phyloP scores from a whole-genome alignment of 257 asterid genomes.

The Solanum virginianum region DNA sequence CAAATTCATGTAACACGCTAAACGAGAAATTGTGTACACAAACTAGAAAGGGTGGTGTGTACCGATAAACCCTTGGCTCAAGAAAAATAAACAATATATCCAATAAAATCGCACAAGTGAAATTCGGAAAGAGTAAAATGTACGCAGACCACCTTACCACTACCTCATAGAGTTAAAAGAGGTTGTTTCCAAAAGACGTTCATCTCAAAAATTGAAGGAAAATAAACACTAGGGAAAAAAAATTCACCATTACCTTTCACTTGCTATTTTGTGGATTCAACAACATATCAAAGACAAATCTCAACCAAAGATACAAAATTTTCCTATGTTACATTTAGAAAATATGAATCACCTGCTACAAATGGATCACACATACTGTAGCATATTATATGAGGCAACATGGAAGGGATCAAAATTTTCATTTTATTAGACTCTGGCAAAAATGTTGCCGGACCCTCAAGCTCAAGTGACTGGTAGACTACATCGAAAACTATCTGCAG shows the following conservation, averaged over 20 bases:
- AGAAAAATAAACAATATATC: neutral
- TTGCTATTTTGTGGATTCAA: neutral
- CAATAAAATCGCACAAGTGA: too few species aligned
- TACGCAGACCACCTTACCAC: too few species aligned
- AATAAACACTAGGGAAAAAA: neutral
- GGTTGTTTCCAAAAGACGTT: too few species aligned
- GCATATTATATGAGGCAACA: neutral
- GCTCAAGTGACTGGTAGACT: neutral
- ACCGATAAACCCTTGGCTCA: neutral
- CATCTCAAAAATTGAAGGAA: neutral
- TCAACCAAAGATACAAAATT: constrained; percentile 2
- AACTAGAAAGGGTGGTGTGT: neutral
- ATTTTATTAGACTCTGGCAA: neutral
- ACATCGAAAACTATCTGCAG: constrained; percentile 38
- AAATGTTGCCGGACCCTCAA: neutral
- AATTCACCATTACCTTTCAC: neutral
- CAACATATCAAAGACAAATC: neutral
- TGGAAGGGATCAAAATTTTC: neutral
- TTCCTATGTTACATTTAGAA: neutral
- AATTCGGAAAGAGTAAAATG: too few species aligned
- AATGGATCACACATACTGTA: neutral
- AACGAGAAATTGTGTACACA: too few species aligned
- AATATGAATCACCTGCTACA: neutral
- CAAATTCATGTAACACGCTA: too few species aligned
- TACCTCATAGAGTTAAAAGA: too few species aligned